These are phyloP conservation scores for Curvularia spicifera DNA, from an alignment of 2,329 filamentous ascomycete species.

Conservation along the genomic window DNA sequence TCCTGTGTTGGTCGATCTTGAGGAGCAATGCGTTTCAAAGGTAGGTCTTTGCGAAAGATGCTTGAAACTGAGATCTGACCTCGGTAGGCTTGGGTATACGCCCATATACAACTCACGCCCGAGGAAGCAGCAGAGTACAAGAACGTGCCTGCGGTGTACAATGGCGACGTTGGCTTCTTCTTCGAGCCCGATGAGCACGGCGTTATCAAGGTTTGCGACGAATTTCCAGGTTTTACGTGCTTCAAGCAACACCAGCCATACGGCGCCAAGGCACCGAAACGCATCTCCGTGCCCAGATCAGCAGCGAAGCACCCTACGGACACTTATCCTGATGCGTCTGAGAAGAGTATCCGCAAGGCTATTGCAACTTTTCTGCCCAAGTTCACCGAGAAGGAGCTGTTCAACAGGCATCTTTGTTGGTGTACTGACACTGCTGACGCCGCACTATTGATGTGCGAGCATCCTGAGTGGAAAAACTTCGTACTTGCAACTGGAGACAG, in stretches of 20 bases:
- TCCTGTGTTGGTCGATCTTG: slow-evolving; percentile 35
- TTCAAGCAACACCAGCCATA: slow-evolving; percentile 52
- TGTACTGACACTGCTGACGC: slow-evolving; percentile 68
- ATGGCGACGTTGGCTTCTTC: slow-evolving; percentile 58
- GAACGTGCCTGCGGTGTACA: slow-evolving; percentile 62
- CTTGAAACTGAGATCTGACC: not conserved
- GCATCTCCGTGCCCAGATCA: slow-evolving; percentile 59
- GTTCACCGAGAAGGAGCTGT: slow-evolving; percentile 50
- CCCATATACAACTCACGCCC: slow-evolving; percentile 58
- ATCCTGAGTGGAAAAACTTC: slow-evolving; percentile 59
- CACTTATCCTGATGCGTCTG: slow-evolving; percentile 54
- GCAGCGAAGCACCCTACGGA: slow-evolving; percentile 56
- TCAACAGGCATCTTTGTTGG: slow-evolving; percentile 61
- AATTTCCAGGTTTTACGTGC: slow-evolving; percentile 60
- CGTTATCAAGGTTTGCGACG: slow-evolving; percentile 62
- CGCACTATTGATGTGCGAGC: slow-evolving; percentile 64
- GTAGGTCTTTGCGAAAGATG: slow-evolving; percentile 45
- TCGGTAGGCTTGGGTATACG: slow-evolving; percentile 58
- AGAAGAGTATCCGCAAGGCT: slow-evolving; percentile 47
- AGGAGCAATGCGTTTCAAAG: slow-evolving; percentile 57
- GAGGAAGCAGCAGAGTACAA: slow-evolving; percentile 58
- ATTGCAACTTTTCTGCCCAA: slow-evolving; percentile 53
- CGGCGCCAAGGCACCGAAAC: slow-evolving; percentile 55
- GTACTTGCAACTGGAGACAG: slow-evolving; percentile 57
- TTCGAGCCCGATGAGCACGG: slow-evolving; percentile 57